A percentile compares a stretch with the other conserved stretches of the same genome.
These are phyloP conservation scores for Phanerochaete sordida DNA, from an alignment of 768 basidiomycete genomes.

Conservation along the genomic window DNA sequence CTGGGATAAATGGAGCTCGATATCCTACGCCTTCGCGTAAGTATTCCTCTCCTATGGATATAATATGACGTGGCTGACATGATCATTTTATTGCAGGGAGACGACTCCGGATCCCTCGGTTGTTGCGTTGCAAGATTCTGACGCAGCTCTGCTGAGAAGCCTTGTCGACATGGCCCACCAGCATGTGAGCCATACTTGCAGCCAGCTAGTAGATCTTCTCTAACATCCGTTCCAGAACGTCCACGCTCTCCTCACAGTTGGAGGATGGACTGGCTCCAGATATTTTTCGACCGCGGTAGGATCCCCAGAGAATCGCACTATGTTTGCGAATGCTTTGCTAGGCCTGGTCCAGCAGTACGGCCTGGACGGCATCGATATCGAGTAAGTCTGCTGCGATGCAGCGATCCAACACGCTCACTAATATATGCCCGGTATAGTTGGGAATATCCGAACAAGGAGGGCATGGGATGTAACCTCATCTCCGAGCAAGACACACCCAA, in stretches of 20 bases:
- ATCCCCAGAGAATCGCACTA: constrained; percentile 51
- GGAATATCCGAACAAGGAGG: constrained; percentile 76
- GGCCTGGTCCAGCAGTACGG: constrained; percentile 44
- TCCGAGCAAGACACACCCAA: constrained; percentile 64
- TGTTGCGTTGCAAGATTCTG: constrained; percentile 37
- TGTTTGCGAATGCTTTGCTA: constrained; percentile 59
- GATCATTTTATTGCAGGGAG: constrained; percentile 19
- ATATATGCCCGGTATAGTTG: constrained; percentile 47
- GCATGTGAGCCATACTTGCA: constrained; percentile 24
- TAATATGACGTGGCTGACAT: neutral
- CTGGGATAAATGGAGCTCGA: constrained; percentile 65
- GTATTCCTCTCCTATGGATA: constrained; percentile 12
- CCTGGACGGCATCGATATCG: constrained; percentile 14
- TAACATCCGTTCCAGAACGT: constrained; percentile 40
- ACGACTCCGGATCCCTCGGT: constrained; percentile 30
- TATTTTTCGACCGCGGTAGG: constrained; percentile 64
- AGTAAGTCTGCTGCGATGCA: constrained; percentile 6
- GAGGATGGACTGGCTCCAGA: constrained; percentile 65
- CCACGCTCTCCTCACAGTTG: constrained; percentile 55
- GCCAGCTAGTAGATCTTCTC: neutral
- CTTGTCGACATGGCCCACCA: constrained; percentile 48
- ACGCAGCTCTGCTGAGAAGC: constrained; percentile 45
- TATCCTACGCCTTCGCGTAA: constrained; percentile 69
- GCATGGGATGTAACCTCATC: constrained; percentile 68
- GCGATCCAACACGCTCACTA: neutral